A percentile compares a stretch with the other conserved stretches of the same genome.
Evolutionary conservation across 371 early-diverging fungal species (phyloP).

Genomic region (Dinochytrium kinnereticum): DNA sequence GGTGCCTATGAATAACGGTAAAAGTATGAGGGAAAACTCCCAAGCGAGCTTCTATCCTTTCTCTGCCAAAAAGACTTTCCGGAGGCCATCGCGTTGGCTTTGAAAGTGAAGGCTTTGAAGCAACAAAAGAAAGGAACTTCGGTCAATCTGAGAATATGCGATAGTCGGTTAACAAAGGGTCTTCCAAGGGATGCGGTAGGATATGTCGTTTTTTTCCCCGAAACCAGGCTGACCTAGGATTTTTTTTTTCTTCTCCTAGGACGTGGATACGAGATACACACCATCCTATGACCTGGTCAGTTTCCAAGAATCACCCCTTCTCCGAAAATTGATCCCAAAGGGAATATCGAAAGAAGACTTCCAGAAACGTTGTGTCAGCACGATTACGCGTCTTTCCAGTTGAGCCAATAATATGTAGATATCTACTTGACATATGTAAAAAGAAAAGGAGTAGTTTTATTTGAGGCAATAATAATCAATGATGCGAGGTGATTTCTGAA

Average conservation of each 20-base stretch:
- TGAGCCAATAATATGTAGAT: too few species aligned
- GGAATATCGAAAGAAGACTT: slow-evolving; percentile 3
- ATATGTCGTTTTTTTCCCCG: too few species aligned
- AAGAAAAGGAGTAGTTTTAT: not conserved
- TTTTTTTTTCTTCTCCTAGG: too few species aligned
- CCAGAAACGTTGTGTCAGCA: not conserved
- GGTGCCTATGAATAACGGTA: not conserved
- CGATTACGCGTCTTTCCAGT: too few species aligned
- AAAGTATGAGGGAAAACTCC: not conserved
- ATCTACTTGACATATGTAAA: too few species aligned
- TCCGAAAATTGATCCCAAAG: slow-evolving; percentile 5
- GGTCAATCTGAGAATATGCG: not conserved
- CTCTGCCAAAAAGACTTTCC: not conserved
- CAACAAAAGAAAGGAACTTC: not conserved
- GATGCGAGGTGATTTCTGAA: not conserved
- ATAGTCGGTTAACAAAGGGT: not conserved
- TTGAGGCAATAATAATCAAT: not conserved
- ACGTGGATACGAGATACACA: not conserved
- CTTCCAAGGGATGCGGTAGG: not conserved
- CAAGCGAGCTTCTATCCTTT: not conserved
- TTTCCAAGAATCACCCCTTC: not conserved
- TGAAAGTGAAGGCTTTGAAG: not conserved
- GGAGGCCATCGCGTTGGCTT: not conserved
- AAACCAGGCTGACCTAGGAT: too few species aligned
- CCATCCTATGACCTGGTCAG: not conserved